Evolutionary conservation across 2,329 filamentous ascomycete species (phyloP).

Genomic region (Colletotrichum euphorbiae): DNA sequence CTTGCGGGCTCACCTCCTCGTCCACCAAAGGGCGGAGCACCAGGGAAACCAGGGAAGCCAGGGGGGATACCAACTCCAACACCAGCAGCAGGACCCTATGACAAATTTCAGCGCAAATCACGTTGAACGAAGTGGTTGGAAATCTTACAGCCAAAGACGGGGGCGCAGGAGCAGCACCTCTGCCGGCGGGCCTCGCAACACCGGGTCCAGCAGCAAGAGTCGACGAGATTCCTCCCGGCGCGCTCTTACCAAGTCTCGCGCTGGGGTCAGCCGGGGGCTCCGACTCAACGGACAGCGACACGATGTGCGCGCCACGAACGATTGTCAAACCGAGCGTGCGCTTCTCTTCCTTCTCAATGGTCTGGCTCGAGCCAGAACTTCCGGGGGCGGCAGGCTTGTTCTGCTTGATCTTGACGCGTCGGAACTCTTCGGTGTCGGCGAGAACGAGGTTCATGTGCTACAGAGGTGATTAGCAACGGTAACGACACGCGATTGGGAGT

Average conservation of each 20-base stretch:
- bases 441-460: slow-evolving; percentile 99
- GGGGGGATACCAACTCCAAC: slow-evolving; percentile 78
- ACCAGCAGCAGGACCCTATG: slow-evolving; percentile 82
- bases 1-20: slow-evolving; percentile 63
- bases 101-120: background rate
- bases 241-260: slow-evolving; percentile 83
- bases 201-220: slow-evolving; percentile 86
- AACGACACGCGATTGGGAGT: slow-evolving; percentile 22
- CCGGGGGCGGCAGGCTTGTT: slow-evolving; percentile 76
- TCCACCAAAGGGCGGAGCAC: slow-evolving; percentile 62
- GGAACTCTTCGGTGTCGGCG: slow-evolving; percentile 98
- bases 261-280: slow-evolving; percentile 95
- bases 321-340: slow-evolving; percentile 96
- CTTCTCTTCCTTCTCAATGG: slow-evolving; percentile 94
- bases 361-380: slow-evolving; percentile 70
- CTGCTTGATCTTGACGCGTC: slow-evolving; percentile 87
- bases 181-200: slow-evolving; percentile 89
- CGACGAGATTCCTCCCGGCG: slow-evolving; percentile 74
- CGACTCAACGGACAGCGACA: slow-evolving; percentile 94
- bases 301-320: slow-evolving; percentile 92
- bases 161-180: slow-evolving; percentile 73
- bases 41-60: slow-evolving; percentile 65
- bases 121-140: background rate
- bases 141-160: slow-evolving; percentile 80
- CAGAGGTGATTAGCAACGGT: slow-evolving; percentile 18